Percentiles rank a stretch among this genome's conserved stretches.
Evolutionary conservation across 2,329 filamentous ascomycete species (phyloP).

Genomic region (Epichloe scottii): DNA sequence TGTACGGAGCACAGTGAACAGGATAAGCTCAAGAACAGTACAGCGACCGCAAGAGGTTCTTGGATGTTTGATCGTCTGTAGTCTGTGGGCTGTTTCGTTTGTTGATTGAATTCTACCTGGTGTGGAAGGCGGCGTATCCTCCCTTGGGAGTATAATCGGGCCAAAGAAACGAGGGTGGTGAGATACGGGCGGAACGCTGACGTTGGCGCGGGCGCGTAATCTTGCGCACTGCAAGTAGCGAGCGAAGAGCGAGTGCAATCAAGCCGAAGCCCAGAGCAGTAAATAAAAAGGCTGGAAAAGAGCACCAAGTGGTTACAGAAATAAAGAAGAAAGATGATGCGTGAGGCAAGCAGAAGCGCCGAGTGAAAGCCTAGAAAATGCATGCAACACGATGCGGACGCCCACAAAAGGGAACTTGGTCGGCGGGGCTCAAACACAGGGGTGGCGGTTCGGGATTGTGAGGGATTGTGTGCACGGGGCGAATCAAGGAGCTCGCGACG

Average conservation of each 20-base stretch:
- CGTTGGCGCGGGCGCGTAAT: neutral
- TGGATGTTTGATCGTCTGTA: no score
- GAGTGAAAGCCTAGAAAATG: neutral
- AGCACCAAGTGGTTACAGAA: neutral
- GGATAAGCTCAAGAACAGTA: neutral
- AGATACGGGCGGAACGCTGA: neutral
- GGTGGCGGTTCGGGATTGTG: conserved; percentile 3
- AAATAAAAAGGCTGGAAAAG: neutral
- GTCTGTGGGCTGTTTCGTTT: no score
- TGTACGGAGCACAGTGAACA: neutral
- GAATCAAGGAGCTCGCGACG: conserved; percentile 3
- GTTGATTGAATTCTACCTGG: no score
- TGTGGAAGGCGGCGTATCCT: no score
- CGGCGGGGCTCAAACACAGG: conserved; percentile 5
- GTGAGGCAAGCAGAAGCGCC: conserved; percentile 2
- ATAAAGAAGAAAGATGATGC: neutral
- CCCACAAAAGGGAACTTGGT: conserved; percentile 2
- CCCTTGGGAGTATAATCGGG: neutral
- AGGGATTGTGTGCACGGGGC: neutral
- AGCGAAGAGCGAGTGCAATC: neutral
- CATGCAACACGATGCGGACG: conserved; percentile 6
- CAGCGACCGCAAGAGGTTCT: neutral
- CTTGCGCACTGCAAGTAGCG: neutral
- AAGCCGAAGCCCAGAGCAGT: neutral
- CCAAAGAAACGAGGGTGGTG: neutral